These are phyloP conservation scores for Lathyrus tuberosus DNA, from an alignment of 306 rosid genomes.

Conservation along the genomic window DNA sequence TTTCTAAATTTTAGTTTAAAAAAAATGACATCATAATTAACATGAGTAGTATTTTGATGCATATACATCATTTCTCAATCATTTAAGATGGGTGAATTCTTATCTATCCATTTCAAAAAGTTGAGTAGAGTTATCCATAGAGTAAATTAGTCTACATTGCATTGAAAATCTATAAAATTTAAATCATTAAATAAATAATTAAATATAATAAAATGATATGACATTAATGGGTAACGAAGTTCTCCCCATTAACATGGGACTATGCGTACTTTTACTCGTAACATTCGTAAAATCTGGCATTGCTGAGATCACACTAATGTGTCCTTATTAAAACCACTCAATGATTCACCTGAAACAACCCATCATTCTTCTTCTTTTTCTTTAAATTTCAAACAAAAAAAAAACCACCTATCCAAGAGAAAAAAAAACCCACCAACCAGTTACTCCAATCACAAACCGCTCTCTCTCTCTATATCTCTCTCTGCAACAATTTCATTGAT, in stretches of 20 bases:
- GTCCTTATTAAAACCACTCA: conserved; percentile 51
- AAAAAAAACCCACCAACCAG: conserved; percentile 39
- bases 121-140: too few relatives aligned
- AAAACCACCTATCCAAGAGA: conserved; percentile 45
- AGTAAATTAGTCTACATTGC: too few relatives aligned
- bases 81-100: too few relatives aligned
- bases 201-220: too few relatives aligned
- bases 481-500: conserved; percentile 10
- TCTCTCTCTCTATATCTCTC: conserved; percentile 29
- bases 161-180: too few relatives aligned
- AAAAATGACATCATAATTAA: too few relatives aligned
- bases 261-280: not conserved
- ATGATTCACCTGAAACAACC: conserved; percentile 44
- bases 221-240: too few relatives aligned
- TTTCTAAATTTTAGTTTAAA: too few relatives aligned
- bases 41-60: too few relatives aligned
- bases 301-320: conserved; percentile 26
- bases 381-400: not conserved
- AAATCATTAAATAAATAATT: too few relatives aligned
- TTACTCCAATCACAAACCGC: conserved; percentile 34
- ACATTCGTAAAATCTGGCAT: conserved; percentile 33
- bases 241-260: not conserved
- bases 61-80: too few relatives aligned
- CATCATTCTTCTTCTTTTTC: not conserved
- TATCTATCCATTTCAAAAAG: too few relatives aligned